These are phyloP conservation scores for Neonectria hederae DNA, from an alignment of 2,329 filamentous ascomycete species.

Conservation along the genomic window DNA sequence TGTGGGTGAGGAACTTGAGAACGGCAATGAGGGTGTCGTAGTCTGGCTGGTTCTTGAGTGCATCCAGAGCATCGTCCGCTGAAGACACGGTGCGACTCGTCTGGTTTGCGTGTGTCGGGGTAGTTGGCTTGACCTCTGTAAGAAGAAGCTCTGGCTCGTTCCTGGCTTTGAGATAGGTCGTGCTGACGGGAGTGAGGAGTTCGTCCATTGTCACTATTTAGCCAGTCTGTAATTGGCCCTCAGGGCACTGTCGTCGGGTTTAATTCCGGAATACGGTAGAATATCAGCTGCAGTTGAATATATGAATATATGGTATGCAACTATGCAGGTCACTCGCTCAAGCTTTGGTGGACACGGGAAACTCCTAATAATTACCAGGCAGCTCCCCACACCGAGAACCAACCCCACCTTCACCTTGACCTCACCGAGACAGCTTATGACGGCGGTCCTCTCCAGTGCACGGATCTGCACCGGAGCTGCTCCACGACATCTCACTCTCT, in stretches of 20 bases:
- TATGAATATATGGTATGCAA: background rate
- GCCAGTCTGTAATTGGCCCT: background rate
- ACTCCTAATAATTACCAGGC: constrained; percentile 12
- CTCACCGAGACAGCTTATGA: constrained; percentile 43
- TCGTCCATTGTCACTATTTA: constrained; percentile 59
- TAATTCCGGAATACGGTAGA: background rate
- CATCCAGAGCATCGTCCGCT: constrained; percentile 64
- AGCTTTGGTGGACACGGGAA: constrained; percentile 1
- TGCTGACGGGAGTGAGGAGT: constrained; percentile 64
- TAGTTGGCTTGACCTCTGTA: constrained; percentile 46
- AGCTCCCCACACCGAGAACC: constrained; percentile 21
- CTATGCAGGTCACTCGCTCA: background rate
- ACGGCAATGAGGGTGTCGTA: constrained; percentile 63
- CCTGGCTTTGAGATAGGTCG: constrained; percentile 56
- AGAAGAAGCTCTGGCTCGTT: constrained; percentile 50
- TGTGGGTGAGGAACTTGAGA: constrained; percentile 60
- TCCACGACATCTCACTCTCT: background rate
- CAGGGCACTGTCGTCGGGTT: background rate
- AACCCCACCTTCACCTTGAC: constrained; percentile 48
- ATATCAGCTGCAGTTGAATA: background rate
- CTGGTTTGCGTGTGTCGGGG: constrained; percentile 5
- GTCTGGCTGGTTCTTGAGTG: constrained; percentile 70
- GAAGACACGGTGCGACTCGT: constrained; percentile 39
- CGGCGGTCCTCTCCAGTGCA: constrained; percentile 34
- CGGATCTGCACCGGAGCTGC: constrained; percentile 30